A percentile compares a stretch with the other conserved stretches of the same genome.
phyloP scores from a whole-genome alignment of 148 eudicot species.

The Agrostemma githago region DNA sequence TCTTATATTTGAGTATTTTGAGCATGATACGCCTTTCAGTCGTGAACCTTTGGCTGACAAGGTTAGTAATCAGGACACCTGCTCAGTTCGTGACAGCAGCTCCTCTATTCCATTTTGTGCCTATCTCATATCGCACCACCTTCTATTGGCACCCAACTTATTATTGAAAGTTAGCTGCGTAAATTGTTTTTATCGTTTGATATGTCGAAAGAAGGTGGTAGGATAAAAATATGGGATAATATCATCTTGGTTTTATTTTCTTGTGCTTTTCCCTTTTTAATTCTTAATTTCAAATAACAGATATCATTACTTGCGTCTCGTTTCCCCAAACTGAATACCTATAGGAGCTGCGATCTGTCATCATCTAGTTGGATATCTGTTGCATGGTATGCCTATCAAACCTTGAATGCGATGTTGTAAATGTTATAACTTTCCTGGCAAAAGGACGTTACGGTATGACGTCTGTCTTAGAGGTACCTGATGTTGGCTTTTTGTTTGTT shows the following conservation, averaged over 20 bases:
- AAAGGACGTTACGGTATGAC: no score
- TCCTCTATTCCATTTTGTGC: neutral
- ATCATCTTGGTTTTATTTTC: neutral
- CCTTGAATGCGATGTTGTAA: neutral
- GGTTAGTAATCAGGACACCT: constrained; percentile 33
- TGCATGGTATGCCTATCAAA: constrained; percentile 60
- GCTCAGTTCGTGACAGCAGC: neutral
- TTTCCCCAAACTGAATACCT: constrained; percentile 59
- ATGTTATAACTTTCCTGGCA: no score
- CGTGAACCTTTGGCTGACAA: constrained; percentile 93
- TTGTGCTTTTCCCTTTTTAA: neutral
- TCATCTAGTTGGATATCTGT: constrained; percentile 91
- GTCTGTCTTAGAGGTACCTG: neutral
- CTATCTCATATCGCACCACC: neutral
- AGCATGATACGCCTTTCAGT: constrained; percentile 56
- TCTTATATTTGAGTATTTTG: constrained; percentile 61
- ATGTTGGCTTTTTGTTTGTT: constrained; percentile 14
- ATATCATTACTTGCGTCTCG: constrained; percentile 58
- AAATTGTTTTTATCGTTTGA: neutral
- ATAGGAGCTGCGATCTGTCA: constrained; percentile 76
- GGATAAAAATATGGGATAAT: neutral
- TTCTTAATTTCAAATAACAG: constrained; percentile 32
- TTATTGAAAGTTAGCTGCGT: neutral
- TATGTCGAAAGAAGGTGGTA: neutral
- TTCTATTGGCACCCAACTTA: neutral